Evolutionary conservation across 2,329 filamentous ascomycete species (phyloP), one percentile per base, ranked within the genome.

Genomic region (Trichoderma endophyticum): DNA sequence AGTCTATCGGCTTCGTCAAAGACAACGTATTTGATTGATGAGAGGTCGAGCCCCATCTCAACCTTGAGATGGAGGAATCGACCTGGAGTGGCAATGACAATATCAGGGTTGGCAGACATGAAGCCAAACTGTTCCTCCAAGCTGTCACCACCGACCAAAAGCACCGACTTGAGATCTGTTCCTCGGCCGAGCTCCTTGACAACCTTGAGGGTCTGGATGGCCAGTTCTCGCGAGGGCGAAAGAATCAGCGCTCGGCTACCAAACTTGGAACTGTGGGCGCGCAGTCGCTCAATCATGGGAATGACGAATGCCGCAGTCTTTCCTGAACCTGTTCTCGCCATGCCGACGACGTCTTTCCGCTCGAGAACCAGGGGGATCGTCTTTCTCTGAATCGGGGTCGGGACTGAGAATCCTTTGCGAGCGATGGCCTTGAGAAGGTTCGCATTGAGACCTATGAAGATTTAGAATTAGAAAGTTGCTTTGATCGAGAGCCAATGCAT

Each of bases 291-390:
- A 73, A 99, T 94, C 95, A 99, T 97, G 57, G 96, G 96, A 75
- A 99, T 97, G 30, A 98, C 94, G 81, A 99, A 99, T 26, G 96
- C 96, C 1, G 95, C 96, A 1, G 97, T 99, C 85, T 99, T 99
- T 84, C 96, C 96, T 24, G 95, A 98, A 80, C 96, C 96, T n/a
- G 97, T 99, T 75, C 97, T 88, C 8, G 96, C 96, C 96, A 99
- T 99, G 75, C 95, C 97, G 28, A 99, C 95, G n/a, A 98, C 93
- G 86, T 99, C 96, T 82, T 94, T 93, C 69, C 92, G 89, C 73
- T 97, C 93, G 76, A 98, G 86, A 70, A 99, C 90, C 70, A 98
- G 86, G 4, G 96, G 97, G 62, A 99, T 97, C 2, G 96, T 93
- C 83, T 98, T 98, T 76, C 96, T 90, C 84, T 99, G 96, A 81